These are phyloP conservation scores for Podaxis carcinomalis DNA, from an alignment of 768 basidiomycete species.

Conservation along the genomic window DNA sequence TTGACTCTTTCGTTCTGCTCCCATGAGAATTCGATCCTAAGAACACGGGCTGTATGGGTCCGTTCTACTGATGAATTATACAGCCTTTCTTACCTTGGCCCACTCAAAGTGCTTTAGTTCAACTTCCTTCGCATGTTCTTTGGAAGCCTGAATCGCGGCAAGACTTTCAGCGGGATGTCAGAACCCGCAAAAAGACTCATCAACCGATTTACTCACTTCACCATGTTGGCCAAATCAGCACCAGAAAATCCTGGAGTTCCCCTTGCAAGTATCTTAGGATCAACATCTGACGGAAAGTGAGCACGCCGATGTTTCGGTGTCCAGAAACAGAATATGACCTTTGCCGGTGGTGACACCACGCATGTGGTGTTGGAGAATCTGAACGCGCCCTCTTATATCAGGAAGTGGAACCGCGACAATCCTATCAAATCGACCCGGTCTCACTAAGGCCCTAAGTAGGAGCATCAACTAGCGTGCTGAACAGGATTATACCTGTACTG, in stretches of 20 bases:
- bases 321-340: constrained; percentile 30
- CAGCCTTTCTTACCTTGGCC: constrained; percentile 67
- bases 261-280: constrained; percentile 83
- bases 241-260: constrained; percentile 97
- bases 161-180: constrained; percentile 37
- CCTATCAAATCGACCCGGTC: constrained; percentile 95
- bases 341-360: constrained; percentile 61
- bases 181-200: not conserved
- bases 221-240: constrained; percentile 94
- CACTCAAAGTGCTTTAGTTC: constrained; percentile 88
- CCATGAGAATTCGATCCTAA: constrained; percentile 94
- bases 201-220: constrained; percentile 59
- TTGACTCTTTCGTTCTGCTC: constrained; percentile 87
- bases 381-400: constrained; percentile 92
- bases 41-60: not conserved
- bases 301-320: constrained; percentile 12
- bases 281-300: constrained; percentile 51
- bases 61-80: not conserved
- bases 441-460: constrained; percentile 73
- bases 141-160: constrained; percentile 93
- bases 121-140: constrained; percentile 74
- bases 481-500: constrained; percentile 23
- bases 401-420: constrained; percentile 90
- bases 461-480: constrained; percentile 10
- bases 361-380: constrained; percentile 92